Evolutionary conservation across 805 yeast genomes (phyloP), one percentile per base, ranked within the genome.

Genomic region (Ogataea glucozyma): DNA sequence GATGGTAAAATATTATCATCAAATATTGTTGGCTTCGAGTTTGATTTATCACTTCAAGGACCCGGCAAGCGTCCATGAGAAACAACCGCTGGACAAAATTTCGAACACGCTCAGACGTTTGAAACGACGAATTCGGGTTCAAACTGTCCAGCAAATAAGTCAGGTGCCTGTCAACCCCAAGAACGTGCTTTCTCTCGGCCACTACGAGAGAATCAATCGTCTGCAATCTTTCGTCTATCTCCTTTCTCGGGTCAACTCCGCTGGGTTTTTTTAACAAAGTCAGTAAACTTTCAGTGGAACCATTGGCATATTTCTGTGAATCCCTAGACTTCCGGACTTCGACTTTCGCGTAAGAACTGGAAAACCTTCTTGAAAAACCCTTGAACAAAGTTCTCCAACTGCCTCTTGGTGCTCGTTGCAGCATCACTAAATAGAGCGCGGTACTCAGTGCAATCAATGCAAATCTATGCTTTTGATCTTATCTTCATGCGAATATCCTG

Each of bases 61-160:
- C 17, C 4, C 13, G 10, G 10, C 26, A 7, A 10, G 20, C 9
- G 17, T 34, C 22, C 38, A 34, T 23, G 9, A 34, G 26, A 17
- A 23, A 34, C 14, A 34, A 22, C 4, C 38, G 38, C 4, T 24
- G 17, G 10, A 23, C 22, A 6, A 34, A 13, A 9, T 13, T 7
- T 14, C 24, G 14, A 14, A 34, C 24, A 13, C 18, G 14, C 9
- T 23, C 22, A 6, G 19, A 9, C 2, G 17, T 16, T 13, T 23
- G 33, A n/a, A 41, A 23, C 12, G 31, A 26, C 14, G n/a, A 12
- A 2, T 12, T 13, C 22, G 45, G 17, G 12, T 52, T 52, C 19
- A 52, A 47, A 10, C 44, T 42, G 21, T 54, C 44, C 31, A 53
- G 44, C 9, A 54, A 19, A 29, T 47, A 56, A 6, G 37, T 37